Conservation (phyloP, 176 grass and related monocot species). For the Alloteropsis semialata region DNA sequence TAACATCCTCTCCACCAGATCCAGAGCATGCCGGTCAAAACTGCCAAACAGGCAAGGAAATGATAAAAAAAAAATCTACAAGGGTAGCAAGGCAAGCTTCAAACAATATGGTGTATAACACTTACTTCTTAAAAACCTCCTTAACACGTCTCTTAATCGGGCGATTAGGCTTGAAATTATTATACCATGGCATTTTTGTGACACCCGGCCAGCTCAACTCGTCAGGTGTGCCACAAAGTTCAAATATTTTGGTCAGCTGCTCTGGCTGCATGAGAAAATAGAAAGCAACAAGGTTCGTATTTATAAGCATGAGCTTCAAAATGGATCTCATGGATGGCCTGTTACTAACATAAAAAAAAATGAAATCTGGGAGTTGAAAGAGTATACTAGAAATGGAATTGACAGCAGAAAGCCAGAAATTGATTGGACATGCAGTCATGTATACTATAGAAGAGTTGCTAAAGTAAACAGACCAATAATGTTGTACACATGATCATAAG, state of each 20-base stretch:
- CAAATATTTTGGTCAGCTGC: conserved; percentile 86
- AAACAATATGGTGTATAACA: conserved; percentile 29
- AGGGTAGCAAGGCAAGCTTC: conserved; percentile 4
- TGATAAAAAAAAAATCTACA: not conserved
- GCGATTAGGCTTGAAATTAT: conserved; percentile 77
- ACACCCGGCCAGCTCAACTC: conserved; percentile 84
- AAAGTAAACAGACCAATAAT: not conserved
- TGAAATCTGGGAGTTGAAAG: conserved; percentile 8
- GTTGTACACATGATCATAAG: not conserved
- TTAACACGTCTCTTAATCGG: conserved; percentile 68
- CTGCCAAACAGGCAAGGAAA: conserved; percentile 35
- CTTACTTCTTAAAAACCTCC: conserved; percentile 93
- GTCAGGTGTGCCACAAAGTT: conserved; percentile 89
- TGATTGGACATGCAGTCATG: not conserved
- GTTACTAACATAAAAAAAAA: not conserved
- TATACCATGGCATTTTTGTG: conserved; percentile 93
- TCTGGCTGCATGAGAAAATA: conserved; percentile 51
- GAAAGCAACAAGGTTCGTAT: not conserved
- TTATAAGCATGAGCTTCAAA: not conserved
- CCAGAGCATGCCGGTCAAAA: conserved; percentile 83
- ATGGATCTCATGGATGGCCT: not conserved
- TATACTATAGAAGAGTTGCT: not conserved
- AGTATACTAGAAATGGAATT: not conserved
- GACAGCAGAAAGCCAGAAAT: not conserved
- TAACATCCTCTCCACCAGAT: conserved; percentile 87